Percentiles rank a stretch among this genome's conserved stretches.
These are phyloP conservation scores for Chlorella sorokiniana DNA, from an alignment of 139 green algal genomes.

Conservation along the genomic window DNA sequence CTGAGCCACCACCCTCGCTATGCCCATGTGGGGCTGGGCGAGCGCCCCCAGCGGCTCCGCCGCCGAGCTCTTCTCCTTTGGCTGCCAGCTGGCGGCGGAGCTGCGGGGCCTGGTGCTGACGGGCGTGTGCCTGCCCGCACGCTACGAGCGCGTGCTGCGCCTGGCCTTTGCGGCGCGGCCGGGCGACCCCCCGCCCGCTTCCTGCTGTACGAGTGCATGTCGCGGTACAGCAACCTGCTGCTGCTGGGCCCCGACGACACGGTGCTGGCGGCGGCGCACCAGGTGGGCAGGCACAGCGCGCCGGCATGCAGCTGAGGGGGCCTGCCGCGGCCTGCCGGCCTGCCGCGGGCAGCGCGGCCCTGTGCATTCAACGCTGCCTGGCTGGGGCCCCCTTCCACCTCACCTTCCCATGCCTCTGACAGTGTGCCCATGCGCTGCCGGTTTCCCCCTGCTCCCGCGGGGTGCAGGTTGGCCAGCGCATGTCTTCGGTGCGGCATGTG, in stretches of 20 bases:
- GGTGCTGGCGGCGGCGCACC: slow-evolving; percentile 53
- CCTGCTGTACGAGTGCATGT: slow-evolving; percentile 80
- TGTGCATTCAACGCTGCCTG: neutral
- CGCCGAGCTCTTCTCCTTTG: slow-evolving; percentile 56
- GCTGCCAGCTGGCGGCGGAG: slow-evolving; percentile 37
- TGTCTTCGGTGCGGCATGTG: slow-evolving; percentile 74
- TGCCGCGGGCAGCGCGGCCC: too few relatives aligned
- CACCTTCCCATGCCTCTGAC: neutral
- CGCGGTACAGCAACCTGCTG: slow-evolving; percentile 71
- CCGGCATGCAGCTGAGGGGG: too few relatives aligned
- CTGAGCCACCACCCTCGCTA: slow-evolving; percentile 74
- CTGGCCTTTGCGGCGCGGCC: slow-evolving; percentile 69
- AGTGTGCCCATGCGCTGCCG: too few relatives aligned
- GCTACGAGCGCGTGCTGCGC: slow-evolving; percentile 77
- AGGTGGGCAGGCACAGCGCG: slow-evolving; percentile 50
- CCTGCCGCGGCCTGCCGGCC: neutral
- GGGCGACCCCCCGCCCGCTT: slow-evolving; percentile 45
- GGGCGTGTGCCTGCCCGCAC: slow-evolving; percentile 53
- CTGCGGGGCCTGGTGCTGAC: slow-evolving; percentile 71
- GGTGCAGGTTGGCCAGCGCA: slow-evolving; percentile 66
- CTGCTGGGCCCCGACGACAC: slow-evolving; percentile 48
- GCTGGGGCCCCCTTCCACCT: neutral
- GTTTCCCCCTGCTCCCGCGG: neutral
- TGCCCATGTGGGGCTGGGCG: slow-evolving; percentile 47
- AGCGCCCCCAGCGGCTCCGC: slow-evolving; percentile 38